Percentiles rank a stretch among this genome's conserved stretches.
These are phyloP conservation scores for Hepatocystis sp. DNA, from an alignment of 169 alveolate species.

Conservation along the genomic window DNA sequence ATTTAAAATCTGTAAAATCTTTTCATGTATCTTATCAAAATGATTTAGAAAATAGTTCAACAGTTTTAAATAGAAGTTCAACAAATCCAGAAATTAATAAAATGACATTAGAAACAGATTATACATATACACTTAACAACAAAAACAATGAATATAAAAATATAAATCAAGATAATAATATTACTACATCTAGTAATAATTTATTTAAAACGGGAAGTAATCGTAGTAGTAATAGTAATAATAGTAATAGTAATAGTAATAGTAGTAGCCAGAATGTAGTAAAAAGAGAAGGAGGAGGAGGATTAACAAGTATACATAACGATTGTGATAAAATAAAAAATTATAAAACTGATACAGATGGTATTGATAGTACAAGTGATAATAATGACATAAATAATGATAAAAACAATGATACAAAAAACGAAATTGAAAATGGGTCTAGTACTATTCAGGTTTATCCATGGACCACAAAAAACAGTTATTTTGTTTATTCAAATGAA, in stretches of 20 bases:
- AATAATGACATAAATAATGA: too few relatives aligned
- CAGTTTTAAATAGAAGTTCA: too few relatives aligned
- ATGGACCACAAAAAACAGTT: constrained; percentile 84
- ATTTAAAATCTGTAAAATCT: too few relatives aligned
- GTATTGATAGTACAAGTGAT: not conserved
- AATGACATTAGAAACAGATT: too few relatives aligned
- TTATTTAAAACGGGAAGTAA: not conserved
- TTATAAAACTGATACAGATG: not conserved
- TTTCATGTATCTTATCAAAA: too few relatives aligned
- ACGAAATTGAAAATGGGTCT: not conserved
- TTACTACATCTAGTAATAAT: too few relatives aligned
- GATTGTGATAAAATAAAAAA: not conserved
- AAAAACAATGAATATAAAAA: too few relatives aligned
- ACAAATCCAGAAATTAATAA: too few relatives aligned
- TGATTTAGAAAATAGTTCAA: too few relatives aligned
- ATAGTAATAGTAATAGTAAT: not conserved
- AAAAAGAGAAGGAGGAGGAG: constrained; percentile 12
- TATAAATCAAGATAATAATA: too few relatives aligned
- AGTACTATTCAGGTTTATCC: constrained; percentile 78
- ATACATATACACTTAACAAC: too few relatives aligned
- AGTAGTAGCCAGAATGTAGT: not conserved
- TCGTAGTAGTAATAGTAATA: not conserved
- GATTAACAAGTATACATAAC: not conserved
- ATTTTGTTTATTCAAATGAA: constrained; percentile 83
- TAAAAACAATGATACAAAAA: not conserved